Base-by-base conservation (phyloP, 345 rosid species). In the Erodium maritimum region DNA sequence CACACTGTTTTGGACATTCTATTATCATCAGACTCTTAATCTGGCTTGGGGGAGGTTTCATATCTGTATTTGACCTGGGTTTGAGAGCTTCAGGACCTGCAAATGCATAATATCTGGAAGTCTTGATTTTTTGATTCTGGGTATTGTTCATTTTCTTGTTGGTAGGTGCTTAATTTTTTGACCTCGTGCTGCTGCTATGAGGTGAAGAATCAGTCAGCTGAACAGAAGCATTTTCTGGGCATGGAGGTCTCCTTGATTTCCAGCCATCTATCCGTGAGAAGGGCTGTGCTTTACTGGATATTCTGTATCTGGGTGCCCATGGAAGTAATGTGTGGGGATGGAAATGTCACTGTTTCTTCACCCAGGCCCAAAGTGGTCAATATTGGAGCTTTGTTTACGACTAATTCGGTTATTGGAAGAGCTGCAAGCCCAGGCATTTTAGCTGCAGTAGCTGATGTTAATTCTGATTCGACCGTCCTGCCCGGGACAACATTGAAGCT, bases 361-460 rank as follows among this genome's bases (percentile, higher is more conserved):
- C 66, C 81, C 48, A 71, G 70, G 62, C 91, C 75, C 5, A 72
- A 70, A 46, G 63, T 61, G 66, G 73, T 86, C 21, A 84, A 60
- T 21, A 75, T 91, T 18, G 97, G 95, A 62, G 80, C 83, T 75
- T 59, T 91, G 23, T 80, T 84, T 69, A 91, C 97, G 21, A 63
- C 54, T 52, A 63, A 84, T 72, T 91, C 95, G 19, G 79, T 79
- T 54, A 88, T 88, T 50, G 95, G 96, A 42, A 77, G 77, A 73
- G 94, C 98, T 12, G 87, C 80, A 8, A 61, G 29, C 55, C 86
- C 78, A 0, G 91, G 90, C 52, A 50, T 88, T 66, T 46, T 24
- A 57, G 87, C 81, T 51, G 96, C 96, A 7, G 67, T 88, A 33
- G 79, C 72, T 21, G 96, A 82, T 51, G 83, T 88, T 34, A 88